These are phyloP conservation scores for Coemansia sp. DNA, from an alignment of 192 early-diverging fungal species.

Conservation along the genomic window DNA sequence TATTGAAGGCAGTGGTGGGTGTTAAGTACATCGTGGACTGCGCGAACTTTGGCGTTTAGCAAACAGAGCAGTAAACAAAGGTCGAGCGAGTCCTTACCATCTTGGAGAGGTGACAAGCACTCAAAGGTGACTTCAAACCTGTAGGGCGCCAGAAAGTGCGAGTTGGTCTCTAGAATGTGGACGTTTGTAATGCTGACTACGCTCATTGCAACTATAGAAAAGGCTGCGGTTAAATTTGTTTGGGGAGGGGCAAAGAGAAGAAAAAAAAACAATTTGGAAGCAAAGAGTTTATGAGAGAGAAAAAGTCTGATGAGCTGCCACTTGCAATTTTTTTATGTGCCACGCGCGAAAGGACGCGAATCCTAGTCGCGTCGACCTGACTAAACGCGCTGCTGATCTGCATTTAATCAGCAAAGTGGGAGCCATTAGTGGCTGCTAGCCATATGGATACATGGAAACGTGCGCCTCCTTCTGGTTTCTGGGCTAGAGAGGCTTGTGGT, in stretches of 20 bases:
- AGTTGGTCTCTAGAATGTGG: slow-evolving; percentile 65
- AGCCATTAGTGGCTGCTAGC: not conserved
- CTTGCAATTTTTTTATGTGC: not conserved
- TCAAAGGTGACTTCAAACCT: slow-evolving; percentile 98
- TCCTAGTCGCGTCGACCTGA: not conserved
- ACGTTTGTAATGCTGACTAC: slow-evolving; percentile 80
- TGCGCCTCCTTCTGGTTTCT: slow-evolving; percentile 23
- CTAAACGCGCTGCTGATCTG: not conserved
- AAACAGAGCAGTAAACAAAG: slow-evolving; percentile 3
- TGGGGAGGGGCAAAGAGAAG: not conserved
- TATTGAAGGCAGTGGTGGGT: not conserved
- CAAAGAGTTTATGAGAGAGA: not conserved
- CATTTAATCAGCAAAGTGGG: not conserved
- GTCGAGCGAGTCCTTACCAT: slow-evolving; percentile 61
- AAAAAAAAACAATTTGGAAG: not conserved
- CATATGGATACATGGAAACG: not conserved
- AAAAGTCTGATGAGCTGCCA: not conserved
- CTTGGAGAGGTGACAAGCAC: slow-evolving; percentile 79
- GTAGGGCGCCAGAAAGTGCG: slow-evolving; percentile 77
- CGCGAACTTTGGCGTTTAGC: not conserved
- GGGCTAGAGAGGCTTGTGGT: slow-evolving; percentile 3
- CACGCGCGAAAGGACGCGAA: not conserved
- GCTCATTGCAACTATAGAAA: slow-evolving; percentile 57
- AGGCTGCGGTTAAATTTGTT: not conserved
- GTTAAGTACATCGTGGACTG: not conserved